Percentiles rank a stretch among this genome's conserved stretches.
These are phyloP conservation scores for Phialemonium atrogriseum DNA, from an alignment of 2,329 filamentous ascomycete genomes.

Conservation along the genomic window DNA sequence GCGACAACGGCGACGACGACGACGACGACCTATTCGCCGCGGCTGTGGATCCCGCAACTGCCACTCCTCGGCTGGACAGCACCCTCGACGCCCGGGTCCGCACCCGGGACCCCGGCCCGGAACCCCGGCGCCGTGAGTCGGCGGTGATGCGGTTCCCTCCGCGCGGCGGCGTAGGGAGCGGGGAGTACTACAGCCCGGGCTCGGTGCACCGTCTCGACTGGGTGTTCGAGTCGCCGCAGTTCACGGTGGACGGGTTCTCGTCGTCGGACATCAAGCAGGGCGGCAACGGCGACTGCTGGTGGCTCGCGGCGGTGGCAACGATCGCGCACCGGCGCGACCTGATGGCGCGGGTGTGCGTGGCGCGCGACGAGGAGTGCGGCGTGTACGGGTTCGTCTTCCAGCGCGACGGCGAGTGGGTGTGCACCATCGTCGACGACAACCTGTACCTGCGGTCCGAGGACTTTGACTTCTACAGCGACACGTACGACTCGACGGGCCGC, in stretches of 20 bases:
- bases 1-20: conserved; percentile 1
- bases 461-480: too few species aligned
- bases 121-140: background rate
- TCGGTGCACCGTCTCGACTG: conserved; percentile 66
- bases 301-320: conserved; percentile 72
- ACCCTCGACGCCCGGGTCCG: background rate
- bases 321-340: conserved; percentile 64
- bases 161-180: conserved; percentile 6
- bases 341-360: conserved; percentile 67
- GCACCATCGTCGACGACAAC: conserved; percentile 50
- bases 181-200: conserved; percentile 20
- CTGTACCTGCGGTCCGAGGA: too few species aligned
- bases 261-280: conserved; percentile 76
- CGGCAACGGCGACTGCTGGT: conserved; percentile 75
- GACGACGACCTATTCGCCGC: conserved; percentile 7
- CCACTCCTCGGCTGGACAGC: conserved; percentile 11
- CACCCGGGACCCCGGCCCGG: background rate
- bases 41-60: too few species aligned
- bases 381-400: conserved; percentile 84
- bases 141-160: too few species aligned
- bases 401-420: conserved; percentile 67
- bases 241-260: conserved; percentile 69
- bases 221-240: conserved; percentile 68
- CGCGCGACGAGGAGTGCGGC: conserved; percentile 62
- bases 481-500: too few species aligned